phyloP scores from a whole-genome alignment of 2,329 filamentous ascomycete species.

The Fragosphaeria purpurea region DNA sequence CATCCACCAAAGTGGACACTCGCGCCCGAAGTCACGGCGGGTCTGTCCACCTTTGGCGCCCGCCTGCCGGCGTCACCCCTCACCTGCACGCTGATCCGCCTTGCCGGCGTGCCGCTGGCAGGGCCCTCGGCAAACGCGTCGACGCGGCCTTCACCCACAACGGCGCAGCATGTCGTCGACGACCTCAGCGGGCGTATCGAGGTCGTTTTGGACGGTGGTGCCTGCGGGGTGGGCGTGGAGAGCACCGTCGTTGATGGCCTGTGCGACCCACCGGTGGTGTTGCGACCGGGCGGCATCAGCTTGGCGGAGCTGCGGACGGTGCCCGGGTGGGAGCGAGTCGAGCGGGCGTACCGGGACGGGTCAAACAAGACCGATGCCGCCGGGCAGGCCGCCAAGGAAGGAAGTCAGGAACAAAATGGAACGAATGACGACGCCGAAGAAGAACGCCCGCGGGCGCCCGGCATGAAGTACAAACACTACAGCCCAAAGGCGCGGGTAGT shows the following conservation, averaged over 20 bases:
- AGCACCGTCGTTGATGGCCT: constrained; percentile 94
- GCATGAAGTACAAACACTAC: constrained; percentile 99
- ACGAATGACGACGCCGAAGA: constrained; percentile 6
- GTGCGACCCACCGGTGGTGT: constrained; percentile 65
- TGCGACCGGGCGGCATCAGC: constrained; percentile 79
- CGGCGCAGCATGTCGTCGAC: constrained; percentile 81
- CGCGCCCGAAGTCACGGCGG: constrained; percentile 86
- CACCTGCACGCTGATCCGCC: constrained; percentile 77
- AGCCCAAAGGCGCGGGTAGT: constrained; percentile 81
- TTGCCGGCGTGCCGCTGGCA: constrained; percentile 69
- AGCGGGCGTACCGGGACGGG: constrained; percentile 69
- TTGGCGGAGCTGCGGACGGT: constrained; percentile 67
- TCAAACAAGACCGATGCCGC: constrained; percentile 49
- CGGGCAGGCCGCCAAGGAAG: constrained; percentile 3
- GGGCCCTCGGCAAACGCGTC: constrained; percentile 92
- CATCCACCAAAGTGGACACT: constrained; percentile 29
- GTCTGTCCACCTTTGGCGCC: constrained; percentile 73
- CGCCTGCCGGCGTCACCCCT: constrained; percentile 80
- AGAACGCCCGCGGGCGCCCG: constrained; percentile 64
- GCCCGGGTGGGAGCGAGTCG: constrained; percentile 70
- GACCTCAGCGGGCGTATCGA: constrained; percentile 76
- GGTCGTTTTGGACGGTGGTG: constrained; percentile 79
- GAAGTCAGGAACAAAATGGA: too few relatives aligned
- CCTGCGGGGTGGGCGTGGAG: constrained; percentile 83
- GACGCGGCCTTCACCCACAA: constrained; percentile 84